A percentile compares a stretch with the other conserved stretches of the same genome.
Evolutionary conservation across 2,329 filamentous ascomycete genomes (phyloP).

Genomic region (Cryphonectria parasitica): DNA sequence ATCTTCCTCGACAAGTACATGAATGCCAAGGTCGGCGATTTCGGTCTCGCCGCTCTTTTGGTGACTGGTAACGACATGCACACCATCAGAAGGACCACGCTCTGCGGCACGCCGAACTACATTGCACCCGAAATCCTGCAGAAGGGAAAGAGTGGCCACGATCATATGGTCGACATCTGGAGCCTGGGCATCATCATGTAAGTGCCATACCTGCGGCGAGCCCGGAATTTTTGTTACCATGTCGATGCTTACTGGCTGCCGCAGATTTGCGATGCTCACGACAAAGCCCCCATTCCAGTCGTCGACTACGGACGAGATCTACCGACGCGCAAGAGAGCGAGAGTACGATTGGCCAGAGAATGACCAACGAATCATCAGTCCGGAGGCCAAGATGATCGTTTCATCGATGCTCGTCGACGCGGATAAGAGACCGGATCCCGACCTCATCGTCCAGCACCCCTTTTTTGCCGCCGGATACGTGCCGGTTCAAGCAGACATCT

Average conservation of each 20-base stretch:
- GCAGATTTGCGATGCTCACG: slow-evolving; percentile 90
- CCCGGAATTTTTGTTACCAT: neutral
- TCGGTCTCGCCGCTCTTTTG: slow-evolving; percentile 88
- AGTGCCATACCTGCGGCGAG: slow-evolving; percentile 37
- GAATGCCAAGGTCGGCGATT: slow-evolving; percentile 98
- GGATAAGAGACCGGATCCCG: slow-evolving; percentile 73
- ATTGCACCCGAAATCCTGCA: slow-evolving; percentile 96
- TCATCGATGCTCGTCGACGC: slow-evolving; percentile 76
- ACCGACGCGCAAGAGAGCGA: slow-evolving; percentile 69
- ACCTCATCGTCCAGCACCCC: slow-evolving; percentile 76
- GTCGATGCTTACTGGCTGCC: slow-evolving; percentile 32
- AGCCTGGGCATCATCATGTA: slow-evolving; percentile 96
- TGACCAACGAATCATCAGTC: slow-evolving; percentile 71
- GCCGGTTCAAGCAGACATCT: slow-evolving; percentile 65
- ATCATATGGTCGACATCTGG: slow-evolving; percentile 98
- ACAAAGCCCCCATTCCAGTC: slow-evolving; percentile 97
- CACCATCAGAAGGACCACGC: slow-evolving; percentile 81
- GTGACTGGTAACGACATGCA: slow-evolving; percentile 90
- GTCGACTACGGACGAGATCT: slow-evolving; percentile 83
- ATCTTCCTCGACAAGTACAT: slow-evolving; percentile 92
- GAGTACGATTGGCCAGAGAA: slow-evolving; percentile 80
- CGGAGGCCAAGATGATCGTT: slow-evolving; percentile 78
- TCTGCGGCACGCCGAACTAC: slow-evolving; percentile 97
- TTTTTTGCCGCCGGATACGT: slow-evolving; percentile 81
- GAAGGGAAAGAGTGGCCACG: slow-evolving; percentile 91